Base-by-base conservation (phyloP, 495 filamentous ascomycete species). In the Talaromyces ruber region DNA sequence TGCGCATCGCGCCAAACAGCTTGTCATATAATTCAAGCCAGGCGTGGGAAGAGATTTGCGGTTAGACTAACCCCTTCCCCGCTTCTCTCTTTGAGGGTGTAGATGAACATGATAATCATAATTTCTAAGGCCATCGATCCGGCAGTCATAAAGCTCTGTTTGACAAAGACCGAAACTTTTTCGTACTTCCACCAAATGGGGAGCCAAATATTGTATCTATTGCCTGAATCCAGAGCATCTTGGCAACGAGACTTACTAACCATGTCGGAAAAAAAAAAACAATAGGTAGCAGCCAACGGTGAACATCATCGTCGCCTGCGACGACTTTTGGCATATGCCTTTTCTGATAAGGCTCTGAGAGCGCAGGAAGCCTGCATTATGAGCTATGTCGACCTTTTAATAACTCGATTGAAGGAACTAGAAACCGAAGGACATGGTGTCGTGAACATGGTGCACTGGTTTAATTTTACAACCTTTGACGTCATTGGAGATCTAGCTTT, bases 331-430 rank as follows among this genome's bases (percentile, higher is more conserved):
- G 70, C 74, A 1, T 69, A 74, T 53, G 78, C 79, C 0, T 77
- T 84, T 25, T 81, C 80, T 0, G 80, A 81, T 11, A 70, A 70
- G 25, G 77, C 80, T 0, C 66, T 82, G 24, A 67, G 72, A 52
- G 66, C 69, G 0, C 74, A 80, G 52, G 72, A 74, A 45, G 52
- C 67, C 1, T 59, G 75, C 2, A 66, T 84, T 37, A 64, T 67
- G n/a, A 56, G 58, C 6, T 75, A 79, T 55, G 68, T 81, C 14
- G 66, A 77, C 55, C 70, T 74, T 0, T 59, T 79, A 12, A 77
- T 84, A 29, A 24, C 64, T 24, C 63, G 52, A 30, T 45, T 60
- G 14, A 34, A 64, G 18, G 66, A 70, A 37, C 47, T 43, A 21
- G 64, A 74, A 2, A 67, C 65, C 12, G 71, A 72, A 39, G 59